A percentile compares a stretch with the other conserved stretches of the same genome.
Conservation (phyloP, 306 rosid genomes). For the Prinsepia uniflora region DNA sequence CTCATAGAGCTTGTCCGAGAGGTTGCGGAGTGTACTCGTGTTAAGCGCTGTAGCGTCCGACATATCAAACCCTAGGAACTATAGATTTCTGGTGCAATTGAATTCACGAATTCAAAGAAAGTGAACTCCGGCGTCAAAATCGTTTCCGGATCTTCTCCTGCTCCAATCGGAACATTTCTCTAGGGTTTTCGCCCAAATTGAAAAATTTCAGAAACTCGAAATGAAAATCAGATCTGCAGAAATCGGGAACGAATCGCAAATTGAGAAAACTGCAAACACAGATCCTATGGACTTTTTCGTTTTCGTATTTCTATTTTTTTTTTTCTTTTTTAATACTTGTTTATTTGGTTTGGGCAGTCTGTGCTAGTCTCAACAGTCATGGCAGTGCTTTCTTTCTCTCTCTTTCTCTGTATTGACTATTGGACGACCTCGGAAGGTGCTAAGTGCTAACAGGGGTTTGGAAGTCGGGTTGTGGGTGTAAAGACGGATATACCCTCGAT, state of each 20-base stretch:
- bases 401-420: constrained; percentile 1
- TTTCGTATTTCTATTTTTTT: background rate
- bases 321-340: background rate
- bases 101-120: background rate
- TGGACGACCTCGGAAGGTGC: constrained; percentile 2
- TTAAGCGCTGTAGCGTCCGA: constrained; percentile 72
- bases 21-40: constrained; percentile 78
- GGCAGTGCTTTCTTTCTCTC: constrained; percentile 9
- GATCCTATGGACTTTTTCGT: constrained; percentile 1
- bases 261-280: background rate
- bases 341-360: background rate
- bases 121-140: constrained; percentile 27
- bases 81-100: background rate
- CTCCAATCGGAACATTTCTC: constrained; percentile 42
- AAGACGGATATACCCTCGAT: constrained; percentile 14
- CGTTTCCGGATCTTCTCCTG: constrained; percentile 54
- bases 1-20: constrained; percentile 94
- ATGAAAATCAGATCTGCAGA: constrained; percentile 25
- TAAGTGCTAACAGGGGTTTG: background rate
- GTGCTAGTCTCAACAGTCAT: background rate
- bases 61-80: constrained; percentile 44
- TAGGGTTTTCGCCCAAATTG: constrained; percentile 7
- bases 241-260: background rate
- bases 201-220: background rate
- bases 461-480: background rate